Conservation (phyloP, 1,284 basidiomycete genomes). For the Cutaneotrichosporon sp. region DNA sequence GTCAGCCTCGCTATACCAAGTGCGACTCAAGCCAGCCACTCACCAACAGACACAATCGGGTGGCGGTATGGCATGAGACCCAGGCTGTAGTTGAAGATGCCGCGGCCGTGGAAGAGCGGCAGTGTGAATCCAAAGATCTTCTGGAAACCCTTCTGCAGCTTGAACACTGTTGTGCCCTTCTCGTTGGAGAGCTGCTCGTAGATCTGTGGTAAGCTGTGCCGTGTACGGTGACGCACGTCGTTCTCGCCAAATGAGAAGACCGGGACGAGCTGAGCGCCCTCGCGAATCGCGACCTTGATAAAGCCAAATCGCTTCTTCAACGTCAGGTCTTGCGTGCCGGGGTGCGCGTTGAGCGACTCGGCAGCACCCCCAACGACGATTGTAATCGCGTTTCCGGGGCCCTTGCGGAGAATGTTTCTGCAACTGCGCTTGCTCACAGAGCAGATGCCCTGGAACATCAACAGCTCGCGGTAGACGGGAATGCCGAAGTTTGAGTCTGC, state of each 20-base stretch:
- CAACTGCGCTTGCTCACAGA: constrained; percentile 90
- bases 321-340: constrained; percentile 87
- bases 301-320: constrained; percentile 82
- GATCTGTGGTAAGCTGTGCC: constrained; percentile 60
- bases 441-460: constrained; percentile 81
- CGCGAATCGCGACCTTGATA: constrained; percentile 92
- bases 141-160: constrained; percentile 85
- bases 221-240: constrained; percentile 63
- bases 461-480: constrained; percentile 88
- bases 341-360: constrained; percentile 87
- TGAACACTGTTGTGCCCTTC: constrained; percentile 83
- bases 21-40: constrained; percentile 53
- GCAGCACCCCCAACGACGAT: constrained; percentile 97
- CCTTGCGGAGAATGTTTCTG: constrained; percentile 76
- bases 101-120: constrained; percentile 90
- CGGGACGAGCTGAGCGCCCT: constrained; percentile 90
- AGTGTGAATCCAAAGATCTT: constrained; percentile 90
- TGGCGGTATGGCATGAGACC: constrained; percentile 74
- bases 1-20: not conserved
- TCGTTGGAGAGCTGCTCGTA: constrained; percentile 92
- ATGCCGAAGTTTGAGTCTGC: constrained; percentile 78
- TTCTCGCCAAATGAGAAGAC: constrained; percentile 98
- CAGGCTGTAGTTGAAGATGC: constrained; percentile 64
- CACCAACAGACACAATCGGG: constrained; percentile 89
- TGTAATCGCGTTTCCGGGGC: constrained; percentile 71